Conservation (phyloP, 768 basidiomycete genomes). For the Lentinula aciculospora region DNA sequence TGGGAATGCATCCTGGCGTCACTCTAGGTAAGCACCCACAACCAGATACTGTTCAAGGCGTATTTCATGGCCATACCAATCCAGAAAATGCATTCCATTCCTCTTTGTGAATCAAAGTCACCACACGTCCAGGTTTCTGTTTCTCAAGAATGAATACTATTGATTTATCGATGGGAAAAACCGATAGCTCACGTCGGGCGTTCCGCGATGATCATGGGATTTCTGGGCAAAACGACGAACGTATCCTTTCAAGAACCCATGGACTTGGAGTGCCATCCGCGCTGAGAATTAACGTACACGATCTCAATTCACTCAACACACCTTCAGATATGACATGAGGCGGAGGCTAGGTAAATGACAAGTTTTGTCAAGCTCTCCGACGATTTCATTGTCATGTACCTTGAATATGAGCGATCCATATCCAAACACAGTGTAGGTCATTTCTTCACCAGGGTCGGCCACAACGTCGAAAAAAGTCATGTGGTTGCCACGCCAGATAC, state of each 20-base stretch:
- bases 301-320: constrained; percentile 19
- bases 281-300: background rate
- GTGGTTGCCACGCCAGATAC: too few species aligned
- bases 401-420: constrained; percentile 94
- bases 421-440: constrained; percentile 73
- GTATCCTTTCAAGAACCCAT: constrained; percentile 87
- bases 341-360: constrained; percentile 54
- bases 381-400: constrained; percentile 28
- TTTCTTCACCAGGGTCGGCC: too few species aligned
- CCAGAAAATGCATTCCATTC: constrained; percentile 79
- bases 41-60: too few species aligned
- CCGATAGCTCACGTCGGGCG: constrained; percentile 53
- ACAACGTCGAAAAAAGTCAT: too few species aligned
- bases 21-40: too few species aligned
- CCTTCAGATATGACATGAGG: constrained; percentile 72
- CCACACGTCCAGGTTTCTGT: constrained; percentile 82
- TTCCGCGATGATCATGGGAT: constrained; percentile 91
- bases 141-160: background rate
- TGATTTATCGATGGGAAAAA: background rate
- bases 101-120: constrained; percentile 82
- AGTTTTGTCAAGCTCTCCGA: background rate
- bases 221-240: constrained; percentile 87
- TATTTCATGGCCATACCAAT: constrained; percentile 45
- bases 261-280: constrained; percentile 39
- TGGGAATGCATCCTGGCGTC: constrained; percentile 67